Evolutionary conservation across 352 stramenopile genomes (phyloP).

Genomic region (Plasmopara viticola): DNA sequence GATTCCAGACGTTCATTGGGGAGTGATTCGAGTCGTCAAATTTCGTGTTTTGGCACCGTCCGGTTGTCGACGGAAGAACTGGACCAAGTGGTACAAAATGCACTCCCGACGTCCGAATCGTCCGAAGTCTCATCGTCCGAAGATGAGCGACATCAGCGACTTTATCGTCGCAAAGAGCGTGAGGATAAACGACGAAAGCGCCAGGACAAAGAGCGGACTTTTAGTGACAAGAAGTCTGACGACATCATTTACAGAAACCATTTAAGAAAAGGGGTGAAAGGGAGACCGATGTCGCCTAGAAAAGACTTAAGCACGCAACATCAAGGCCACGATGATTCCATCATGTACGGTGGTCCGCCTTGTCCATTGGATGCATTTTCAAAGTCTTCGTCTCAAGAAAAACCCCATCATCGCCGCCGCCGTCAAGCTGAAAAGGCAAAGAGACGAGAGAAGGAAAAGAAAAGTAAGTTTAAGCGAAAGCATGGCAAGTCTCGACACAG

Average conservation of each 20-base stretch:
- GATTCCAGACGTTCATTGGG: neutral
- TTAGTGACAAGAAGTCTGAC: slow-evolving; percentile 8
- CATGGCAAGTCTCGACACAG: slow-evolving; percentile 4
- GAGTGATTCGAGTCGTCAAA: neutral
- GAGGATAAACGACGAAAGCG: slow-evolving; percentile 4
- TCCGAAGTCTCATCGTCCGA: slow-evolving; percentile 31
- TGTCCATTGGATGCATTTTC: slow-evolving; percentile 7
- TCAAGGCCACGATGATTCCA: neutral
- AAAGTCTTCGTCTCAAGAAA: slow-evolving; percentile 11
- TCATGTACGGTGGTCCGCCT: slow-evolving; percentile 10
- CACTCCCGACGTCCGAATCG: slow-evolving; percentile 29
- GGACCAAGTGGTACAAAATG: slow-evolving; percentile 27
- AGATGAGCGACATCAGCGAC: slow-evolving; percentile 8
- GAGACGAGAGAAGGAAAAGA: slow-evolving; percentile 12
- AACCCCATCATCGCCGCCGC: slow-evolving; percentile 9
- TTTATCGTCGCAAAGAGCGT: slow-evolving; percentile 7
- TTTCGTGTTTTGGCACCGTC: slow-evolving; percentile 14
- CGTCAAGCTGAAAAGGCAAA: slow-evolving; percentile 9
- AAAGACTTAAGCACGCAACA: slow-evolving; percentile 6
- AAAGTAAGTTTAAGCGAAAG: slow-evolving; percentile 10
- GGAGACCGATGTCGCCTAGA: slow-evolving; percentile 8
- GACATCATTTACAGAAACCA: neutral
- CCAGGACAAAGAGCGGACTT: slow-evolving; percentile 5
- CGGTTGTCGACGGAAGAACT: slow-evolving; percentile 19
- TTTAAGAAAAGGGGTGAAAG: neutral